Conservation (phyloP, 306 rosid species). For the Hylodesmum podocarpum region DNA sequence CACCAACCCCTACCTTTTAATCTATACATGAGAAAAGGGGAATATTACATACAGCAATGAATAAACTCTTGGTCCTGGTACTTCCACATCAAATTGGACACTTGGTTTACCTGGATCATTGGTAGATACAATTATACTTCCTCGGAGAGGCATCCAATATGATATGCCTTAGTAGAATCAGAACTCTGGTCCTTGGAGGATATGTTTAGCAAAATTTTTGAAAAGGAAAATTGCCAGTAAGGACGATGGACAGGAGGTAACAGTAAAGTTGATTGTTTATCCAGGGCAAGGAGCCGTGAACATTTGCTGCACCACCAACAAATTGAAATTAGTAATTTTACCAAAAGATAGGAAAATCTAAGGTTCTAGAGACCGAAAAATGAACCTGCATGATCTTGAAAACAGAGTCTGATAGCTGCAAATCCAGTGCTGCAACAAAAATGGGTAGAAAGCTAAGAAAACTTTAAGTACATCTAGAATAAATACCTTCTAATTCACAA, state of each 20-base stretch:
- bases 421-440: conserved; percentile 75
- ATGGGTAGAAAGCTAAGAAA: conserved; percentile 33
- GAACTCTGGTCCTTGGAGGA: conserved; percentile 53
- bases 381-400: conserved; percentile 78
- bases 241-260: conserved; percentile 77
- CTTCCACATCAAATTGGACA: conserved; percentile 2
- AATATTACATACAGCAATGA: neutral
- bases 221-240: conserved; percentile 59
- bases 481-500: conserved; percentile 18
- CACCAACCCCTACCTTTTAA: neutral
- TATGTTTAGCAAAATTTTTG: conserved; percentile 35
- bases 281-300: conserved; percentile 66
- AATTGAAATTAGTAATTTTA: conserved; percentile 20
- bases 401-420: conserved; percentile 80
- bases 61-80: conserved; percentile 8
- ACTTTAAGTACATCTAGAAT: neutral
- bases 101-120: conserved; percentile 22
- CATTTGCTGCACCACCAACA: conserved; percentile 66
- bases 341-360: conserved; percentile 22
- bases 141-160: conserved; percentile 67
- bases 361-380: conserved; percentile 14
- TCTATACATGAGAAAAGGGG: neutral
- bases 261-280: conserved; percentile 57
- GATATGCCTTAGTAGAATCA: conserved; percentile 56
- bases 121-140: conserved; percentile 39